phyloP scores from a whole-genome alignment of 257 asterid genomes.

The Dorcoceras hygrometricum region DNA sequence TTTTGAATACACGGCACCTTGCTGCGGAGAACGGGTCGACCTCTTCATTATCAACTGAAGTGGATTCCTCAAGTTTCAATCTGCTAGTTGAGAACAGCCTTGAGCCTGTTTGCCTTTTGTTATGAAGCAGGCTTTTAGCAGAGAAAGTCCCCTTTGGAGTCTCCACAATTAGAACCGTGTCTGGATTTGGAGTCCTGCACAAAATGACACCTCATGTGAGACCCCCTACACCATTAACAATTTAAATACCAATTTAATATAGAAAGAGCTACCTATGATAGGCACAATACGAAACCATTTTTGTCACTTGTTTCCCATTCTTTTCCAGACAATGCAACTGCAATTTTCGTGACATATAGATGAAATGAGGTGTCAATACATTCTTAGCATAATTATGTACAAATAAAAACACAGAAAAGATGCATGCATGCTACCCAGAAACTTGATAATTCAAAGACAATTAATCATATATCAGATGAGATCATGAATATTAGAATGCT shows the following conservation, averaged over 20 bases:
- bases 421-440: neutral
- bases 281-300: conserved; percentile 94
- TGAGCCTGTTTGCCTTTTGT: conserved; percentile 65
- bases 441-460: too few relatives aligned
- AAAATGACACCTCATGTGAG: conserved; percentile 5
- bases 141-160: conserved; percentile 81
- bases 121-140: conserved; percentile 76
- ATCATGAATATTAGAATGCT: conserved; percentile 12
- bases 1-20: conserved; percentile 62
- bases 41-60: conserved; percentile 52
- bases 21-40: conserved; percentile 81
- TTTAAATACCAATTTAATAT: neutral
- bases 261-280: conserved; percentile 74
- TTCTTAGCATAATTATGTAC: conserved; percentile 10
- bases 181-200: conserved; percentile 85
- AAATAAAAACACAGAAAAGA: neutral
- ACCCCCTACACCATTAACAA: neutral
- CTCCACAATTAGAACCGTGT: conserved; percentile 84
- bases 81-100: conserved; percentile 82
- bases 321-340: conserved; percentile 95
- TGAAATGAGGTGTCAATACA: conserved; percentile 11
- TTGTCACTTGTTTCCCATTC: conserved; percentile 85
- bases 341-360: conserved; percentile 18
- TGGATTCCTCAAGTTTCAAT: conserved; percentile 61
- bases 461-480: neutral